Evolutionary conservation across 1,284 basidiomycete species (phyloP), one percentile per base, ranked within the genome.

Genomic region (Ganoderma multipileum): DNA sequence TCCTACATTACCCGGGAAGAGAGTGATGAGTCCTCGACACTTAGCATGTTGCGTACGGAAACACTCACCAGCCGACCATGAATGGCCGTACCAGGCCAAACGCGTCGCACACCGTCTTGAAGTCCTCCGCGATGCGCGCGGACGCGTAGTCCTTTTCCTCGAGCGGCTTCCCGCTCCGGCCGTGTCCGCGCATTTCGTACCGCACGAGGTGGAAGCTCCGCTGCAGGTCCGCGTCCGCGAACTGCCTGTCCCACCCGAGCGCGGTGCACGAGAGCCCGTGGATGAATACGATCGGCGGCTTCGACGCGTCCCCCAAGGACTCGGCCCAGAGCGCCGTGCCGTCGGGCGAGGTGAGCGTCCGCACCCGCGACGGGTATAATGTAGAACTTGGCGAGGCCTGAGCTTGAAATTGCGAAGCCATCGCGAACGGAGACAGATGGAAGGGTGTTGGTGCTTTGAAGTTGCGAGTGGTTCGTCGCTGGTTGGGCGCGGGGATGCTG

Each of bases 271-370:
- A 77, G 65, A 82, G 78, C 8, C 82, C 84, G 71, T 83, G 83
- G 36, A 85, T 79, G 72, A 85, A 82, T 50, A 85, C 78, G 44
- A 85, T 70, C 5, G 80, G 72, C 9, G 81, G 82, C 62, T 82
- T 82, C 30, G 75, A 74, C 11, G 78, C 74, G 65, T 66, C 60
- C 14, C 84, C 83, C 14, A 76, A 68, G 20, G 82, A 83, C 65
- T 84, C 81, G 47, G 83, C 80, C 76, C 73, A 78, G 58, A 79
- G 71, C 54, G 63, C 65, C 33, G 76, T 76, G 18, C 78, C 77
- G 67, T 79, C 78, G n/a, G 74, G 67, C 38, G 78, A 77, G 41
- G 67, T 71, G 55, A 76, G 67, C 47, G 70, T 67, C 26, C 64
- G 73, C 30, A 68, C 68, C 57, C 73, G 70, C 61, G 47, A 30